These are phyloP conservation scores for Myochromella boudieri DNA, from an alignment of 768 basidiomycete species.

Conservation along the genomic window DNA sequence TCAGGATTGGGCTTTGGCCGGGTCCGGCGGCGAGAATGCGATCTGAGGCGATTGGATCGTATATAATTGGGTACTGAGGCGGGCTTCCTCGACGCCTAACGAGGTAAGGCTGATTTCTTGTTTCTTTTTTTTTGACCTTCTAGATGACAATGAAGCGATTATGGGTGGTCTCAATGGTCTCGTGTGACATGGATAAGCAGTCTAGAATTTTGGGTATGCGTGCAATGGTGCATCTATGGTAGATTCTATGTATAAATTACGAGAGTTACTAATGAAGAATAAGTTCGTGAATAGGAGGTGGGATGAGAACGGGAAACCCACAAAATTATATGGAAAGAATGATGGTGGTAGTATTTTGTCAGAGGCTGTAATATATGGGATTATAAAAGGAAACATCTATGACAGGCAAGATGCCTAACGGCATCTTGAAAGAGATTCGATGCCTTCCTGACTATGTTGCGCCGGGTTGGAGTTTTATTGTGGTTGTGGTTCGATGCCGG, in stretches of 20 bases:
- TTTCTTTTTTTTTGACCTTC: too few species aligned
- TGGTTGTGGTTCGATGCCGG: conserved; percentile 1
- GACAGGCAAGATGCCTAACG: conserved; percentile 13
- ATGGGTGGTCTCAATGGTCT: too few species aligned
- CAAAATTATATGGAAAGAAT: neutral
- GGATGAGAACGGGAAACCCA: neutral
- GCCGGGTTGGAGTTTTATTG: neutral
- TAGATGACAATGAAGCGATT: too few species aligned
- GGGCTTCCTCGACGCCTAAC: too few species aligned
- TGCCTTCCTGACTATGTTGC: conserved; percentile 3
- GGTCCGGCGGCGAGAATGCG: too few species aligned
- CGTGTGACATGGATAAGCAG: too few species aligned
- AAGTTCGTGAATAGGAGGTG: neutral
- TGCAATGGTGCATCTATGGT: neutral
- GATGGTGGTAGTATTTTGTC: neutral
- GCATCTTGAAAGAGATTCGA: conserved; percentile 13
- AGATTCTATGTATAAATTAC: neutral
- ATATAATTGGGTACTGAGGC: too few species aligned
- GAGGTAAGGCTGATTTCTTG: too few species aligned
- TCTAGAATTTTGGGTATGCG: neutral
- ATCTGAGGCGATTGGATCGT: too few species aligned
- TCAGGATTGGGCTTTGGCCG: neutral
- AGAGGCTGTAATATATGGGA: neutral
- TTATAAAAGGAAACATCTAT: conserved; percentile 6
- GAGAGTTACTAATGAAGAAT: neutral